A percentile compares a stretch with the other conserved stretches of the same genome.
Evolutionary conservation across 2,329 filamentous ascomycete species (phyloP).

Genomic region (Grosmannia clavigera): DNA sequence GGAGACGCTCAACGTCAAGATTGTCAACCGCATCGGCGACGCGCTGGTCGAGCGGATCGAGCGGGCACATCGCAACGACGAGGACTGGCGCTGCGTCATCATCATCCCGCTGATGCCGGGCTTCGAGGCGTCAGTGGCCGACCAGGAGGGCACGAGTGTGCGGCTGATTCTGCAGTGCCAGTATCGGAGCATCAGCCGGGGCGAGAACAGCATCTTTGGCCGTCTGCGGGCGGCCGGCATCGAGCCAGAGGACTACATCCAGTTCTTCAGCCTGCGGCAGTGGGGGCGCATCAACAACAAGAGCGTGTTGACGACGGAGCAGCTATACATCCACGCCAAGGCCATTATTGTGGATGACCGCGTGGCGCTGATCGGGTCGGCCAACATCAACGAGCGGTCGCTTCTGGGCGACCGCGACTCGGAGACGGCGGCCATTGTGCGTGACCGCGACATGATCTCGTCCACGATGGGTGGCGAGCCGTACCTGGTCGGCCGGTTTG

Average conservation of each 20-base stretch:
- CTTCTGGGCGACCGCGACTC: constrained; percentile 89
- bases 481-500: constrained; percentile 83
- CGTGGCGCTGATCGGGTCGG: constrained; percentile 85
- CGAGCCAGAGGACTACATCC: constrained; percentile 88
- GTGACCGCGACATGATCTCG: constrained; percentile 85
- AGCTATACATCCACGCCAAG: constrained; percentile 97
- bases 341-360: constrained; percentile 93
- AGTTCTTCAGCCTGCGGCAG: constrained; percentile 82
- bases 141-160: constrained; percentile 87
- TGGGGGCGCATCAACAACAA: constrained; percentile 85
- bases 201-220: constrained; percentile 84
- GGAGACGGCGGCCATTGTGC: constrained; percentile 78
- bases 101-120: constrained; percentile 95
- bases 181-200: constrained; percentile 89
- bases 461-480: constrained; percentile 84
- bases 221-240: constrained; percentile 68
- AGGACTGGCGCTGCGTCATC: constrained; percentile 83
- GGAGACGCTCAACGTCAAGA: constrained; percentile 73
- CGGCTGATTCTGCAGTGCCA: constrained; percentile 95
- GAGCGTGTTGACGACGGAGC: constrained; percentile 79
- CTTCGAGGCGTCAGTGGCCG: constrained; percentile 92
- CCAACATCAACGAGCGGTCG: constrained; percentile 96
- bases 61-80: constrained; percentile 67
- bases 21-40: constrained; percentile 88
- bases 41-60: constrained; percentile 87